Base-by-base conservation (phyloP, 2,329 filamentous ascomycete species). In the Diaporthe velutina region DNA sequence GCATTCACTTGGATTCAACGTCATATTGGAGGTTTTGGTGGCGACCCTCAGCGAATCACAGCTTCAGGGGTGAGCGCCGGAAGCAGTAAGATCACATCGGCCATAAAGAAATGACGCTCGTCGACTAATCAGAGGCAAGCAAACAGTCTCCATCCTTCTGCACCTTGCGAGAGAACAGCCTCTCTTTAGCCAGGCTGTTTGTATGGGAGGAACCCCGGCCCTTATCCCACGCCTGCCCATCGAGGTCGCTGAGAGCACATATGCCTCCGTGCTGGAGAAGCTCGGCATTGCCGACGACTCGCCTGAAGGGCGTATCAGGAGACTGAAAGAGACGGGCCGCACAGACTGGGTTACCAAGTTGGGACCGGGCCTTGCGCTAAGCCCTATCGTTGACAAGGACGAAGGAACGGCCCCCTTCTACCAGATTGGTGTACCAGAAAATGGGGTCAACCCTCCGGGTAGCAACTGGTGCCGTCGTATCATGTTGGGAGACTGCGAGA, bases 211-310 rank as follows among this genome's bases (percentile, higher is more conserved):
- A 8, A 64, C 60, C 0, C 60, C 60, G 17, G 17, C 60, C 9
- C 60, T 64, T 3, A 64, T 64, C 4, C 60, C 60, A 7, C 38
- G 15, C 42, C 48, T 64, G 40, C 60, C 60, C 17, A 28, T 8
- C 4, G 60, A 64, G 40, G 40, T 64, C 60, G 60, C 60, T 9
- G 60, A 64, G 60, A n/a, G 22, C 60, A 64, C 60, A 3, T 64
- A 48, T 3, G 25, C 40, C 0, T 45, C 60, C 0, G 60, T 64
- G 3, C 25, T 64, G 40, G 15, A 30, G 10, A 64, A 45, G 17
- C 25, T 64, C 8, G 40, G 40, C 5, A 30, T 64, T 33, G 4
- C 4, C 9, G 40, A 48, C 4, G 25, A 12, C 2, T 17, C 25
- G 25, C 17, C 40, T 15, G 25, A 10, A 22, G 25, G 22, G 9